A percentile compares a stretch with the other conserved stretches of the same genome.
These are phyloP conservation scores for Chlorella sp. DNA, from an alignment of 139 green algal species.

Conservation along the genomic window DNA sequence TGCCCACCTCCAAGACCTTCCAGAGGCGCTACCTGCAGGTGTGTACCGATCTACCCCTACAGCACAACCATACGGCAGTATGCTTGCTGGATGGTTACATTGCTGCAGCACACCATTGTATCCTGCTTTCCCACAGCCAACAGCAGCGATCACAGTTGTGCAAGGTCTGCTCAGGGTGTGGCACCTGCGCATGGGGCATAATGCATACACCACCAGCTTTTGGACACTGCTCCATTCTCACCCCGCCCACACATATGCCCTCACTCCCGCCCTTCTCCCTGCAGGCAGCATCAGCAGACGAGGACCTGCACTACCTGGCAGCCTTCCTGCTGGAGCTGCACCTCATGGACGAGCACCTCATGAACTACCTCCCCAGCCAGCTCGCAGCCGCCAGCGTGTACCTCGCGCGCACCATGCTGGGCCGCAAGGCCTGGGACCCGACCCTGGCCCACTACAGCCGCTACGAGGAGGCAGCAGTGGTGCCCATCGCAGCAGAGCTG, in stretches of 20 bases:
- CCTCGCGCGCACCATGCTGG: slow-evolving; percentile 60
- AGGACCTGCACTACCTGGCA: slow-evolving; percentile 58
- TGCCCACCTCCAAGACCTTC: slow-evolving; percentile 91
- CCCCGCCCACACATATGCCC: no score
- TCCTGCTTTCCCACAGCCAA: no score
- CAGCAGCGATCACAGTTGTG: no score
- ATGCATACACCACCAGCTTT: slow-evolving; percentile 38
- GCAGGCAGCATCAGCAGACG: no score
- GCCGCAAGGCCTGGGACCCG: slow-evolving; percentile 23
- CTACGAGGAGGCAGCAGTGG: slow-evolving; percentile 26
- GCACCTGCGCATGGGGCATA: no score
- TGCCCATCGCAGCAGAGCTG: slow-evolving; percentile 19
- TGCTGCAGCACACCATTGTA: no score
- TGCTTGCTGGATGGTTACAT: no score
- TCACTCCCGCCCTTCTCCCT: no score
- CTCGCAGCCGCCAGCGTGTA: slow-evolving; percentile 75
- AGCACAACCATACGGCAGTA: no score
- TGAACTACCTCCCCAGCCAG: slow-evolving; percentile 71
- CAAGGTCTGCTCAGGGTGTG: no score
- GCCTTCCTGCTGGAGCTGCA: slow-evolving; percentile 86
- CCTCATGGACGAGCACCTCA: slow-evolving; percentile 77
- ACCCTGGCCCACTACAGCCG: slow-evolving; percentile 36
- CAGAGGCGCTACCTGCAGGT: slow-evolving; percentile 55
- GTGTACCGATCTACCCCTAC: no score
- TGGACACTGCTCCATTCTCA: no score